These are phyloP conservation scores for Backusella circina DNA, from an alignment of 192 early-diverging fungal genomes.

Conservation along the genomic window DNA sequence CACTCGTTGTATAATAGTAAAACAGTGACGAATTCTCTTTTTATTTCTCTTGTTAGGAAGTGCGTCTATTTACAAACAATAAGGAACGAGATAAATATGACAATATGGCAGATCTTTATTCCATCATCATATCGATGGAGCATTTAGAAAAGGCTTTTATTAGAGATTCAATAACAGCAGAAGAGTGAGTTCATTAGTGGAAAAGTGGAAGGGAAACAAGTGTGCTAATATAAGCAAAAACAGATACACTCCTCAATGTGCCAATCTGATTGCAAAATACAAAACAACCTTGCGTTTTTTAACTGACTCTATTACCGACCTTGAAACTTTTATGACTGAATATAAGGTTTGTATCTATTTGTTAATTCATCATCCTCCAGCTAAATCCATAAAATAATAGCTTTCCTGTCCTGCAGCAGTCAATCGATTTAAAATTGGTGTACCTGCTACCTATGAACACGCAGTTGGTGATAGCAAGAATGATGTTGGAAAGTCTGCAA, in stretches of 20 bases:
- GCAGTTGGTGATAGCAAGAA: conserved; percentile 46
- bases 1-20: neutral
- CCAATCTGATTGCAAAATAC: conserved; percentile 88
- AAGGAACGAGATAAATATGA: conserved; percentile 90
- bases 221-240: neutral
- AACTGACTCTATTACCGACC: conserved; percentile 55
- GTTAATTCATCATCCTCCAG: too few relatives aligned
- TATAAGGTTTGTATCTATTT: conserved; percentile 61
- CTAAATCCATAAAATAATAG: too few relatives aligned
- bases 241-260: conserved; percentile 88
- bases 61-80: conserved; percentile 76
- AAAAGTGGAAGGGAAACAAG: neutral
- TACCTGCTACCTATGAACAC: conserved; percentile 95
- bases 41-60: conserved; percentile 45
- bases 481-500: conserved; percentile 58
- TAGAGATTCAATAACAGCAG: conserved; percentile 74
- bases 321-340: conserved; percentile 74
- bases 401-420: conserved; percentile 83
- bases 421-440: conserved; percentile 88
- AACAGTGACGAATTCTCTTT: neutral
- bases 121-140: conserved; percentile 88
- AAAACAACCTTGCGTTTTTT: conserved; percentile 76
- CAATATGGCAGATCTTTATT: conserved; percentile 89
- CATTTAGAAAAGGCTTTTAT: conserved; percentile 93
- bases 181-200: conserved; percentile 51